Percentiles rank a stretch among this genome's conserved stretches.
phyloP scores from a whole-genome alignment of 176 grass and related monocot genomes.

The Tillandsia fasciculata region DNA sequence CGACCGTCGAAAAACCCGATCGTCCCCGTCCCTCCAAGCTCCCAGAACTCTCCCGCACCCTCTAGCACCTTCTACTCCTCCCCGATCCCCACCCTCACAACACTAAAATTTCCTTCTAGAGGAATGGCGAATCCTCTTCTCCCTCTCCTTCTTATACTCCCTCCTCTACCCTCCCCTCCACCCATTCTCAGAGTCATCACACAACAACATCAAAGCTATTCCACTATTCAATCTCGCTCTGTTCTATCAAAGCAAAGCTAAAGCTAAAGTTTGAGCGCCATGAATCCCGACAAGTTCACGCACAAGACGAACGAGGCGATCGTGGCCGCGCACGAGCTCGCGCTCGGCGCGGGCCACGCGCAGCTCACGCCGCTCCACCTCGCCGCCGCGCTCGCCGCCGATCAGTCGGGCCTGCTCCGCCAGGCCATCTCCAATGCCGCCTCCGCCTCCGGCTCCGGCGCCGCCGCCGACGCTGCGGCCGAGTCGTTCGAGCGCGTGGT shows the following conservation, averaged over 20 bases:
- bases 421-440: slow-evolving; percentile 44
- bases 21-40: background rate
- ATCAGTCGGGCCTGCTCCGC: slow-evolving; percentile 38
- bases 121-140: slow-evolving; percentile 19
- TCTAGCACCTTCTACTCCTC: slow-evolving; percentile 16
- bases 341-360: slow-evolving; percentile 45
- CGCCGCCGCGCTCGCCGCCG: slow-evolving; percentile 44
- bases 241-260: background rate
- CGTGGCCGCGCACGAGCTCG: slow-evolving; percentile 73
- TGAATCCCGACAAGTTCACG: slow-evolving; percentile 96
- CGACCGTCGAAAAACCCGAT: background rate
- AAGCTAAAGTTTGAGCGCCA: slow-evolving; percentile 56
- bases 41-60: slow-evolving; percentile 28
- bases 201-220: background rate
- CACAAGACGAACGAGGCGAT: slow-evolving; percentile 96
- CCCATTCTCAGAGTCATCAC: background rate
- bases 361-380: slow-evolving; percentile 75
- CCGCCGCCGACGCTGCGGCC: slow-evolving; percentile 31
- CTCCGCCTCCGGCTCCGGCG: background rate
- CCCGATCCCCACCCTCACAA: background rate
- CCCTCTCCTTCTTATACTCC: slow-evolving; percentile 8
- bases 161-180: background rate
- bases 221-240: background rate
- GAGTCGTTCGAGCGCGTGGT: slow-evolving; percentile 62
- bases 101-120: slow-evolving; percentile 35